Conservation (phyloP, 768 basidiomycete genomes). For the Chiua virens region DNA sequence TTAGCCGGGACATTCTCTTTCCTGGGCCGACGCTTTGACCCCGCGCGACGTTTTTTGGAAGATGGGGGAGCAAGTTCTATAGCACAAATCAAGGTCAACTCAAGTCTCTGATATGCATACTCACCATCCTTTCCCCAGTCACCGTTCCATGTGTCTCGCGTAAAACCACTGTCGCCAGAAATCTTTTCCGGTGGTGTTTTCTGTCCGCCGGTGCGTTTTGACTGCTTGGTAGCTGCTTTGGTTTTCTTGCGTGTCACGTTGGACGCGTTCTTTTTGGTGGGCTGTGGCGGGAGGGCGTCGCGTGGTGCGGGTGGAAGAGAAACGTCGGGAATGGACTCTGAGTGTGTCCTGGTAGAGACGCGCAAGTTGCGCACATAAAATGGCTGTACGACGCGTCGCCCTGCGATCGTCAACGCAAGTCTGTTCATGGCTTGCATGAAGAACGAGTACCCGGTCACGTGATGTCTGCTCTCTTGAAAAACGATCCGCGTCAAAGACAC, state of each 20-base stretch:
- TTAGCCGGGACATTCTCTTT: slow-evolving; percentile 1
- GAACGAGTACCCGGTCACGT: slow-evolving; percentile 10
- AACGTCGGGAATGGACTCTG: background rate
- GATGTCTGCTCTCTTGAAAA: background rate
- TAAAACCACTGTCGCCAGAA: slow-evolving; percentile 5
- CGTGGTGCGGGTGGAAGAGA: background rate
- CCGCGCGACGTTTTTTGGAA: background rate
- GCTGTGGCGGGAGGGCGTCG: no score
- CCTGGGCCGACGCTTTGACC: background rate
- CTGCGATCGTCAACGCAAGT: slow-evolving; percentile 13
- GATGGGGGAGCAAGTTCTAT: slow-evolving; percentile 15
- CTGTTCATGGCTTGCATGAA: slow-evolving; percentile 8
- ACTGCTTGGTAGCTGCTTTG: background rate
- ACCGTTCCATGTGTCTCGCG: slow-evolving; percentile 5
- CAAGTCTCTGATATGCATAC: background rate
- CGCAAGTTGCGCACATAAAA: slow-evolving; percentile 9
- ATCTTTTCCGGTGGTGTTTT: slow-evolving; percentile 1
- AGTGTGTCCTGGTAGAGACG: slow-evolving; percentile 4
- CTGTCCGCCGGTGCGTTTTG: background rate
- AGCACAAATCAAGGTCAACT: background rate
- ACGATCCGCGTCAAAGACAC: background rate
- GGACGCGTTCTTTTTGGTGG: background rate
- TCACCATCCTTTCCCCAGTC: slow-evolving; percentile 29
- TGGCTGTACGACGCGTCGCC: slow-evolving; percentile 18
- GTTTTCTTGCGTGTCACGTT: slow-evolving; percentile 1